Conservation (phyloP, 2,329 filamentous ascomycete species). For the Exserohilum turcica region DNA sequence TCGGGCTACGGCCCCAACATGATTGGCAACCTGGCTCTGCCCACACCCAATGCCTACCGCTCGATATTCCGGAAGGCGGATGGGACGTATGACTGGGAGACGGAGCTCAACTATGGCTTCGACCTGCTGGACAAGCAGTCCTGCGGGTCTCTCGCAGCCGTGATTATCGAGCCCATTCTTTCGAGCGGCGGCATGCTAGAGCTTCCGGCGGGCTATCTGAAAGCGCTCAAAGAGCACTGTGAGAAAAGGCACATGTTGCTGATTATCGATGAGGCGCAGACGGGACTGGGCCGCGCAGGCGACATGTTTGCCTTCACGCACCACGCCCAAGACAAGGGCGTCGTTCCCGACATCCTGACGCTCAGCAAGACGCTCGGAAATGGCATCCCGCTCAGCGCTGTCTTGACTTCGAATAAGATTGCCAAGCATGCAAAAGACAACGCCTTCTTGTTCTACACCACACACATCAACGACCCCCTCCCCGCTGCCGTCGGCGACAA, state of each 20-base stretch:
- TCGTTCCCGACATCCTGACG: constrained; percentile 61
- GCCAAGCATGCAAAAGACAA: constrained; percentile 55
- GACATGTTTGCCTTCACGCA: constrained; percentile 58
- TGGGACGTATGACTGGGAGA: constrained; percentile 68
- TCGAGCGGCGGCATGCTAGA: constrained; percentile 65
- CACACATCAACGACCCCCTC: constrained; percentile 67
- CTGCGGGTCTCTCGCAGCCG: constrained; percentile 66
- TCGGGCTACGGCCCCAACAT: constrained; percentile 54
- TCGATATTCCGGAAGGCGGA: constrained; percentile 65
- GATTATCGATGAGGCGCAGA: constrained; percentile 48
- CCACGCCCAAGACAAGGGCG: constrained; percentile 35
- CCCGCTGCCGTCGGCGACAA: constrained; percentile 65
- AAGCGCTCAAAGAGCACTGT: constrained; percentile 56
- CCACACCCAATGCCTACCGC: constrained; percentile 65
- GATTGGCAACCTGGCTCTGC: constrained; percentile 63
- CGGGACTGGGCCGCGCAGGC: constrained; percentile 43
- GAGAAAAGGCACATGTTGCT: constrained; percentile 42
- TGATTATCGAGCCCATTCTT: constrained; percentile 66
- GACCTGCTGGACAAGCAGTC: constrained; percentile 64
- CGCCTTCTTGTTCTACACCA: constrained; percentile 64
- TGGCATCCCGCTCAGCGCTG: constrained; percentile 63
- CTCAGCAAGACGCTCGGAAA: constrained; percentile 67
- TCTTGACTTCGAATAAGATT: constrained; percentile 62
- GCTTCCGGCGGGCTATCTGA: constrained; percentile 64
- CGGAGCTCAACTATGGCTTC: constrained; percentile 68